Evolutionary conservation across 108 stramenopile species (phyloP).

Genomic region (Conticribra guillardii): DNA sequence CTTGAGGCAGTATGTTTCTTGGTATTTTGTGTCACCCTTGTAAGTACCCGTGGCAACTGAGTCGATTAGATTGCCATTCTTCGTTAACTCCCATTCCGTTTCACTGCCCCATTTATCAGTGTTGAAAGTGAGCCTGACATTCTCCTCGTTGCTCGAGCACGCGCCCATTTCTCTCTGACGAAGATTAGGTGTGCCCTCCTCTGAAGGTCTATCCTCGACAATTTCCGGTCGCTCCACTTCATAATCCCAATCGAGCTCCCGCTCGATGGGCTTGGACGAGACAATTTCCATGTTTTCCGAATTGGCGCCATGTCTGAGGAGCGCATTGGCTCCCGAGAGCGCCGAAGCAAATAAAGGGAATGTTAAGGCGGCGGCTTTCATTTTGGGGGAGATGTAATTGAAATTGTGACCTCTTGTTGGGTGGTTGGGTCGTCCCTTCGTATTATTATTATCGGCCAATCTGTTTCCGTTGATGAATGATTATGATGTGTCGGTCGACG

Average conservation of each 20-base stretch:
- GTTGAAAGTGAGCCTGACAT: neutral
- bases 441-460: no score
- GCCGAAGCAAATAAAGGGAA: neutral
- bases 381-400: no score
- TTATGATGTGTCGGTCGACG: no score
- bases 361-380: neutral
- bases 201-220: neutral
- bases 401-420: no score
- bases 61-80: neutral
- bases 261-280: neutral
- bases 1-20: constrained; percentile 1
- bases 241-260: neutral
- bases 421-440: no score
- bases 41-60: neutral
- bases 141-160: neutral
- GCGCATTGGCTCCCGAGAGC: neutral
- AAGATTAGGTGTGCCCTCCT: neutral
- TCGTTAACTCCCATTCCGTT: constrained; percentile 6
- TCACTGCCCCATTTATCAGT: constrained; percentile 8
- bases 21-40: neutral
- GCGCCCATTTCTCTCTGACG: neutral
- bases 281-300: neutral
- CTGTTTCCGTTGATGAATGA: no score
- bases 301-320: neutral
- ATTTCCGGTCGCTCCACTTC: neutral